Base-by-base conservation (phyloP, 1,139 yeast genomes). In the Blastobotrys niveus region DNA sequence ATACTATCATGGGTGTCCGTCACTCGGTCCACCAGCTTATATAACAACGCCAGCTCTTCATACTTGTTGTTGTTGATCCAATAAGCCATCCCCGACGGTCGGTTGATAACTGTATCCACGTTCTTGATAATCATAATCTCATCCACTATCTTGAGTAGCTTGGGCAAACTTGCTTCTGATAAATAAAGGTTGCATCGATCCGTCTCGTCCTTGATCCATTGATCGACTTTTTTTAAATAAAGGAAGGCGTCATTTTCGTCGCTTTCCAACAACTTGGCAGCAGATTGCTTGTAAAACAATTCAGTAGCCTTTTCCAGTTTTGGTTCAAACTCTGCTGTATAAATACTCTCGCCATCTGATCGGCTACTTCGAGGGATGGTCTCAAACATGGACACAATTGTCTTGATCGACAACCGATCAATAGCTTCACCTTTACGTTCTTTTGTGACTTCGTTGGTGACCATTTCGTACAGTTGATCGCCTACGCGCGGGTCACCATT, bases 351-450 rank as follows among this genome's bases (percentile, higher is more conserved):
- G 15, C 59, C 59, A 12, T 58, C 58, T 47, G 55, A 42, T 47
- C 62, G 58, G 34, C 68, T 67, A 34, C 68, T 67, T 45, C 70
- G 74, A 43, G 68, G 68, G 35, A 73, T 64, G 20, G 74, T 75
- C 55, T 85, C 93, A 60, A 88, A 74, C 89, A 89, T 85, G 42
- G 71, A 72, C 9, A 87, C 73, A 8, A 80, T 63, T 27, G 81
- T 73, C 52, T 80, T 77, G 42, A 86, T 72, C 34, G 77, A 66
- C 62, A 76, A 73, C 31, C 77, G 74, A 45, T 84, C 84, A 31
- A 83, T 73, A 14, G 76, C 72, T 31, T 72, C 67, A 1, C 85
- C 87, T 39, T 69, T 67, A 52, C 96, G 69, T 55, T 77, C 82
- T 31, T 67, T 67, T 22, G 76, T 72, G 36, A 85, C 74, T 54